Percentiles rank a stretch among this genome's conserved stretches.
Evolutionary conservation across 2,329 filamentous ascomycete species (phyloP).

Genomic region (Diplodia corticola): DNA sequence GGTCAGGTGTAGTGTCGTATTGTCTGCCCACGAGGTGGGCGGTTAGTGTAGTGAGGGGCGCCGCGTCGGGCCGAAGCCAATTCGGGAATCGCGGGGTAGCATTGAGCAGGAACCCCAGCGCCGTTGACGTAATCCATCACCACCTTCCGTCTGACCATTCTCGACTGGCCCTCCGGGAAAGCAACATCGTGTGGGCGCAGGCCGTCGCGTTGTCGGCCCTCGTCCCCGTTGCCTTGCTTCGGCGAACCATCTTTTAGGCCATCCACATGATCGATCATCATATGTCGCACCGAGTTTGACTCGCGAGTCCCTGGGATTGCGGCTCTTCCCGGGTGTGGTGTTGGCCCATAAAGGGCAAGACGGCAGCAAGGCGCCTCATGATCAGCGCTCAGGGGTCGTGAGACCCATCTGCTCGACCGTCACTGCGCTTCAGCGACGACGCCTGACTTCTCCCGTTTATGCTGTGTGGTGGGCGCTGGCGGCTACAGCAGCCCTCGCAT

Average conservation of each 20-base stretch:
- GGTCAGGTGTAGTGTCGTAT: not conserved
- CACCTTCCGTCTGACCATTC: not conserved
- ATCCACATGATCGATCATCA: slow-evolving; percentile 4
- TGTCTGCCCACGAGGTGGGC: not conserved
- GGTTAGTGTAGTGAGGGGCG: not conserved
- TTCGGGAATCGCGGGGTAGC: slow-evolving; percentile 13
- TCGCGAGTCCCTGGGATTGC: not conserved
- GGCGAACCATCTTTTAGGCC: not conserved
- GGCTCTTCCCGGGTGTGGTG: not conserved
- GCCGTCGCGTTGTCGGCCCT: not conserved
- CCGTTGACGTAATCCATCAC: slow-evolving; percentile 20
- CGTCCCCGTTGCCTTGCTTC: not conserved
- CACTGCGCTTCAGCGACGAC: not conserved
- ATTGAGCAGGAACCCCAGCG: not conserved
- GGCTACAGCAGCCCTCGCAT: not conserved
- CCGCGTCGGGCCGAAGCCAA: not conserved
- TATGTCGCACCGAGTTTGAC: not conserved
- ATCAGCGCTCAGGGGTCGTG: not conserved
- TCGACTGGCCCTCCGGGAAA: not conserved
- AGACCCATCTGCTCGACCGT: not conserved
- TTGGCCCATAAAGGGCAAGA: not conserved
- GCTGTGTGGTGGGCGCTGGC: not conserved
- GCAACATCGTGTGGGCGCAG: not conserved
- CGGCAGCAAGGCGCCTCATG: not conserved
- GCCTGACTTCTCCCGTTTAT: slow-evolving; percentile 4